Conservation (phyloP, 208 protist genomes). For the Leptomonas pyrrhocoris region DNA sequence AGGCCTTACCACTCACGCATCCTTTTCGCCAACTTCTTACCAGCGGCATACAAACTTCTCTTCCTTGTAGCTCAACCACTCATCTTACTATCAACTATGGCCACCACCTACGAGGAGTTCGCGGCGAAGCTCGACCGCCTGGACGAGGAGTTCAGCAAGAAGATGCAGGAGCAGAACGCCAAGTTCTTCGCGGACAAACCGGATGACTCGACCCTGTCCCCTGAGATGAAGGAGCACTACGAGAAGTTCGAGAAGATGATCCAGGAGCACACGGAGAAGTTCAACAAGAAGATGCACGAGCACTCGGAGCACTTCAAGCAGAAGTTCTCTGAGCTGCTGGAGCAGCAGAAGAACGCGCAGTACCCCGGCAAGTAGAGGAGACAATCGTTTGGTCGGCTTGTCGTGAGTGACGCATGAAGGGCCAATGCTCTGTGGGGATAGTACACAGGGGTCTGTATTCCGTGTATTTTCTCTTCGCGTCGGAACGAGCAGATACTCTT, state of each 20-base stretch:
- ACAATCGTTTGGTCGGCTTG: background rate
- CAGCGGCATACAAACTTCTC: background rate
- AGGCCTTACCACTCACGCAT: too few species aligned
- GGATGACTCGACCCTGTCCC: conserved; percentile 85
- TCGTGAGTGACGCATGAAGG: too few species aligned
- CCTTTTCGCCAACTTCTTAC: too few species aligned
- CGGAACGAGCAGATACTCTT: too few species aligned
- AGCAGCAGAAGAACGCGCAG: conserved; percentile 93
- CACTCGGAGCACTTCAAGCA: conserved; percentile 92
- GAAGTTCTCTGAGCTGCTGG: conserved; percentile 89
- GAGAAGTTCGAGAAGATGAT: conserved; percentile 94
- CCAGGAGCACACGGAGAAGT: conserved; percentile 93
- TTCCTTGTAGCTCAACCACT: background rate
- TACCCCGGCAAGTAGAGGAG: conserved; percentile 80
- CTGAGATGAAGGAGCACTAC: conserved; percentile 93
- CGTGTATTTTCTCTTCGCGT: too few species aligned
- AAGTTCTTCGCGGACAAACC: conserved; percentile 93
- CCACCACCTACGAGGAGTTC: conserved; percentile 90
- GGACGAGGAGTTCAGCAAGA: conserved; percentile 88
- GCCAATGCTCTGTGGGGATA: too few species aligned
- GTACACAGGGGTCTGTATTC: too few species aligned
- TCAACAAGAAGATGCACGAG: conserved; percentile 93
- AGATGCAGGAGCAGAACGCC: conserved; percentile 94
- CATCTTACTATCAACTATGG: conserved; percentile 46
- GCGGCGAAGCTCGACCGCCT: conserved; percentile 89